These are phyloP conservation scores for Eimeria sp. DNA, from an alignment of 169 alveolate genomes.

Conservation along the genomic window DNA sequence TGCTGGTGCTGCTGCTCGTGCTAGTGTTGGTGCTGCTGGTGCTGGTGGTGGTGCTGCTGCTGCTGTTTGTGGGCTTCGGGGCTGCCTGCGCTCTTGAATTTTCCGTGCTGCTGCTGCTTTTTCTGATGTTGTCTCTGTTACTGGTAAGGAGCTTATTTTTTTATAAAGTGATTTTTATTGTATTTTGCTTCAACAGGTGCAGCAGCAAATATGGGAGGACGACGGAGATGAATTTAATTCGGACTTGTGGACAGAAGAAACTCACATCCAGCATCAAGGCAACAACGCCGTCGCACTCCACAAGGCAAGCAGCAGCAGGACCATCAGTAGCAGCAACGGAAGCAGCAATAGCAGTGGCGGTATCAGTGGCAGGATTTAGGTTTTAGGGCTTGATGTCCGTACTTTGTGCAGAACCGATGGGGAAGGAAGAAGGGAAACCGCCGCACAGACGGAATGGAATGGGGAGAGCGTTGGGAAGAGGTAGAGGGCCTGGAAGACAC, in stretches of 20 bases:
- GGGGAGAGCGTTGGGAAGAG: conserved; percentile 78
- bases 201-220: background rate
- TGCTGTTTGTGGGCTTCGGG: background rate
- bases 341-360: background rate
- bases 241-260: background rate
- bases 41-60: conserved; percentile 2
- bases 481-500: background rate
- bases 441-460: conserved; percentile 51
- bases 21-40: background rate
- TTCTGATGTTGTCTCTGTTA: background rate
- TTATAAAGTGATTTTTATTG: background rate
- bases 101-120: background rate
- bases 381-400: background rate
- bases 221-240: background rate
- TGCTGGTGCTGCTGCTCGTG: conserved; percentile 16
- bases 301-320: no score
- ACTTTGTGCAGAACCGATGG: conserved; percentile 15
- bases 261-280: background rate
- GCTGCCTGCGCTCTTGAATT: background rate
- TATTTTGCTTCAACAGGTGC: background rate
- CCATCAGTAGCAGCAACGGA: no score
- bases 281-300: background rate
- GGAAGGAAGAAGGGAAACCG: conserved; percentile 66
- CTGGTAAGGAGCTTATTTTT: background rate
- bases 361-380: background rate